phyloP scores from a whole-genome alignment of 148 eudicot species.

The Vaccinium vitisidaea region DNA sequence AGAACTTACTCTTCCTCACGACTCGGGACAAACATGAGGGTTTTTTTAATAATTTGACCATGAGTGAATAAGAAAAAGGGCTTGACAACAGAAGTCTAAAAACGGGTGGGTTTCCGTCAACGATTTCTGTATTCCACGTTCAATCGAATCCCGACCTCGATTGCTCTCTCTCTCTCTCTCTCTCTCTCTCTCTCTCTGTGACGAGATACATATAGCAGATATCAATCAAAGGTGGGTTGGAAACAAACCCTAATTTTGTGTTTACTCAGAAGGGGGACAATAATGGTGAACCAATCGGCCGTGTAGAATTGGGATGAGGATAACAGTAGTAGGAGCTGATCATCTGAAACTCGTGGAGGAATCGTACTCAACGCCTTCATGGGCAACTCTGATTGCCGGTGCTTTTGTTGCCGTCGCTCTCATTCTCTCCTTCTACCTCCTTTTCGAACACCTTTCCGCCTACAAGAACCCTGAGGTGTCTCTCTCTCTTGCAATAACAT shows the following conservation, averaged over 20 bases:
- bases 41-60: no score
- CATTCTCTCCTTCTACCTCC: constrained; percentile 74
- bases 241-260: constrained; percentile 18
- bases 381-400: constrained; percentile 79
- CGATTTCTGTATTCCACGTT: no score
- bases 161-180: no score
- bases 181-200: no score
- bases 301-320: constrained; percentile 32
- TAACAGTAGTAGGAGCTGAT: constrained; percentile 6
- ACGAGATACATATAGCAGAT: no score
- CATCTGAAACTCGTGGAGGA: constrained; percentile 24
- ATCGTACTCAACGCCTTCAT: constrained; percentile 52
- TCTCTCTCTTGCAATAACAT: neutral
- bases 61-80: no score
- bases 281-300: neutral
- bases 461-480: constrained; percentile 95
- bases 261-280: neutral
- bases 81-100: no score
- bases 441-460: constrained; percentile 79
- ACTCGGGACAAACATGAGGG: no score
- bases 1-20: no score
- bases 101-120: no score
- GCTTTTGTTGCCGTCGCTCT: constrained; percentile 56
- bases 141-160: no score
- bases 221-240: neutral